Evolutionary conservation across 2,329 filamentous ascomycete genomes (phyloP).

Genomic region (Pyricularia pennisetigena): DNA sequence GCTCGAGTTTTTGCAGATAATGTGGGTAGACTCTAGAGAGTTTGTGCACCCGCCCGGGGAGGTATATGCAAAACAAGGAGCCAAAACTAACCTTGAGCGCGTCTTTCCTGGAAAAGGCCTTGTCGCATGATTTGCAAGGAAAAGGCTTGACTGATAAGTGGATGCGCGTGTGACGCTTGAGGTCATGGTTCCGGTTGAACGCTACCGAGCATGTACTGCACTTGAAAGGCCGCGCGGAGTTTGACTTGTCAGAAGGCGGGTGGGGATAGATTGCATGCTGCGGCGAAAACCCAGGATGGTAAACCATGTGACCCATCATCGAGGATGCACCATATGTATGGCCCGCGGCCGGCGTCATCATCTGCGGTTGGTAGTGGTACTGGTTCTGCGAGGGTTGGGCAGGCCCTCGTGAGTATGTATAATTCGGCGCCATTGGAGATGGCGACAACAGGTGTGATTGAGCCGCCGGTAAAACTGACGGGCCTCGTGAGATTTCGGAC

Average conservation of each 20-base stretch:
- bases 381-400: not conserved
- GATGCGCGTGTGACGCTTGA: slow-evolving; percentile 93
- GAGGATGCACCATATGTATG: not conserved
- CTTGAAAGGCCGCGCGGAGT: not conserved
- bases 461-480: not conserved
- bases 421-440: not conserved
- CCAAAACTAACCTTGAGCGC: slow-evolving; percentile 74
- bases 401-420: not conserved
- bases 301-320: not conserved
- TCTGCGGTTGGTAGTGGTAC: not conserved
- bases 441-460: not conserved
- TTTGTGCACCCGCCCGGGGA: not conserved
- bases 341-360: not conserved
- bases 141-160: slow-evolving; percentile 94
- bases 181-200: slow-evolving; percentile 92
- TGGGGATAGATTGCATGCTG: not conserved
- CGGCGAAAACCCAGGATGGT: not conserved
- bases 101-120: slow-evolving; percentile 95
- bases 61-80: no score
- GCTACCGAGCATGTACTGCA: not conserved
- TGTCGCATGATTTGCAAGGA: slow-evolving; percentile 83
- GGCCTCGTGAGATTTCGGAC: not conserved
- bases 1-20: not conserved
- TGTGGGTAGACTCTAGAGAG: not conserved
- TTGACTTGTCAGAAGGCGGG: not conserved